Base-by-base conservation (phyloP, 1,284 basidiomycete genomes). In the Sanghuangporus sanghuang region DNA sequence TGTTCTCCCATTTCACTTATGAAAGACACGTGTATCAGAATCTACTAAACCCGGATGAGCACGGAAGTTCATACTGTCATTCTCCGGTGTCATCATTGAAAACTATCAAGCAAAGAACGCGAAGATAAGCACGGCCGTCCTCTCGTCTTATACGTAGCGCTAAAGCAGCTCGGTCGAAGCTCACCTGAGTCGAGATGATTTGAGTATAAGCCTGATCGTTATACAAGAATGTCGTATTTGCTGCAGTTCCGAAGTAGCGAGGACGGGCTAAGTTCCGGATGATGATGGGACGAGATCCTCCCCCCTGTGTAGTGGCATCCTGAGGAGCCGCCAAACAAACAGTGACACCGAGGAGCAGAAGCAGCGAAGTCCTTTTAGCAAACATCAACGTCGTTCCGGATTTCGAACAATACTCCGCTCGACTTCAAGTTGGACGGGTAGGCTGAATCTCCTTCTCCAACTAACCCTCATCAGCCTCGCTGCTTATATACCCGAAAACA, bases 1-100 rank as follows among this genome's bases (percentile, higher is more conserved):
- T 62, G 48, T 55, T 62, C 12, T 62, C 61, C 60, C 60, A 65
- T 32, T 65, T 65, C 64, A 65, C 64, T 65, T n/a, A 18, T 35
- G 16, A 12, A 40, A 18, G 39, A 7, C 5, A 5, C n/a, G 50
- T 53, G 55, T 36, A 5, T 18, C 38, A 23, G 14, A n/a, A 36
- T 38, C 38, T 21, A 64, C 16, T 9, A 7, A 61, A 56, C 12
- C 27, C 23, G 58, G 21, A 46, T 23, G 27, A 52, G 21, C 1
- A 46, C 2, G 44, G 21, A 46, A 6, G 16, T n/a, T 6, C 64
- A 27, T 48, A 65, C 64, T 65, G 42, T 65, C 64, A 56, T 65
- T 65, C 42, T 65, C 64, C 4, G 64, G 60, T 18, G 64, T 65
- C 48, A 65, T 62, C 14, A 65, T 62, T 7, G 64, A 65, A 38